These are phyloP conservation scores for Ilex paraguariensis DNA, from an alignment of 305 asterid species.

Conservation along the genomic window DNA sequence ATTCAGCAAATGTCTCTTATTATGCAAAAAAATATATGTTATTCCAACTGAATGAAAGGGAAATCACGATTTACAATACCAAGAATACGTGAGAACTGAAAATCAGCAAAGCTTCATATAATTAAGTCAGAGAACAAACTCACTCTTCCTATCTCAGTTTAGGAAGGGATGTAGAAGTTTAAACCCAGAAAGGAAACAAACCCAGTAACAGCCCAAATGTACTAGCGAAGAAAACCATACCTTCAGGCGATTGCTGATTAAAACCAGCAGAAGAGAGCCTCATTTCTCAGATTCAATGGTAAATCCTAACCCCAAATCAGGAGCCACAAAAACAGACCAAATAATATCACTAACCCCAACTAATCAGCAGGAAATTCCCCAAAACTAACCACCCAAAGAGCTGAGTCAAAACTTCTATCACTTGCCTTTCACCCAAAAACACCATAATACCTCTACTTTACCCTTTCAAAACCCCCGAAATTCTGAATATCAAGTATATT, in stretches of 20 bases:
- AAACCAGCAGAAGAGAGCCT: slow-evolving; percentile 43
- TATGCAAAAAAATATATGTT: too few species aligned
- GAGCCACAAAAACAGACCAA: slow-evolving; percentile 20
- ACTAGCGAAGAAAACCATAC: slow-evolving; percentile 17
- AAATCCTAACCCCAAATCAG: slow-evolving; percentile 17
- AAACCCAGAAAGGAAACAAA: neutral
- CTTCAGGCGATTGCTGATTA: slow-evolving; percentile 60
- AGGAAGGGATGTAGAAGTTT: neutral
- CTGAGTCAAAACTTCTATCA: neutral
- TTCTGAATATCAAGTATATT: too few species aligned
- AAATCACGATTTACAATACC: too few species aligned
- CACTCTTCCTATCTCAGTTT: neutral
- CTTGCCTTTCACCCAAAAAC: slow-evolving; percentile 4
- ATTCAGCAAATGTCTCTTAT: too few species aligned
- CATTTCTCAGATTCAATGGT: slow-evolving; percentile 40
- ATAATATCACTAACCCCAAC: slow-evolving; percentile 1
- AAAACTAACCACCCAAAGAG: neutral
- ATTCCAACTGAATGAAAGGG: too few species aligned
- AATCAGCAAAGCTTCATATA: too few species aligned
- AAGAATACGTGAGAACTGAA: too few species aligned
- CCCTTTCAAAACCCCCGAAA: slow-evolving; percentile 4
- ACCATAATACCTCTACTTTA: neutral
- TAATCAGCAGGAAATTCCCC: neutral
- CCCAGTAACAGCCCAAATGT: neutral
- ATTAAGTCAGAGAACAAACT: too few species aligned